A percentile compares a stretch with the other conserved stretches of the same genome.
Conservation (phyloP, 2,329 filamentous ascomycete species). For the Pestalotiopsis fici region DNA sequence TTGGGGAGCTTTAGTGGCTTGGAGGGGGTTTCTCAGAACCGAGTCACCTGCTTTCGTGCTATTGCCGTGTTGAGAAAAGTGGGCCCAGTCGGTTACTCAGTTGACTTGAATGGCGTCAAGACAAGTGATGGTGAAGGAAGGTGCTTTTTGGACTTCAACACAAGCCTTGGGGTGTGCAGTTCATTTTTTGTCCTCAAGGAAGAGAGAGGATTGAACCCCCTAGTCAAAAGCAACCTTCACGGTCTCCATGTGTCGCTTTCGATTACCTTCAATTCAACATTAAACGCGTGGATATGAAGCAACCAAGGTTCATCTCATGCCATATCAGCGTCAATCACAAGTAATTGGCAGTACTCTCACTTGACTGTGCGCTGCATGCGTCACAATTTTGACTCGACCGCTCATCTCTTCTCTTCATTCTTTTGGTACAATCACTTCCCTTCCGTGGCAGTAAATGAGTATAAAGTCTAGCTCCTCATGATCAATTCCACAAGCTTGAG, state of each 20-base stretch:
- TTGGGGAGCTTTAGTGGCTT: background rate
- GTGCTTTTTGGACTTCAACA: too few relatives aligned
- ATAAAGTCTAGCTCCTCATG: background rate
- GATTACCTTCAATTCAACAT: background rate
- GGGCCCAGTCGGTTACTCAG: background rate
- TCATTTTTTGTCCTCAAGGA: too few relatives aligned
- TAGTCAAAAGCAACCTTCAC: too few relatives aligned
- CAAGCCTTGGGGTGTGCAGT: too few relatives aligned
- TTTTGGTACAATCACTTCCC: background rate
- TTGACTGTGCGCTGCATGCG: background rate
- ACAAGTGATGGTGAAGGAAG: background rate
- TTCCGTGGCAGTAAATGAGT: background rate
- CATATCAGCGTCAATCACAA: background rate
- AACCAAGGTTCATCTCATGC: background rate
- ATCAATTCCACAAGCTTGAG: background rate
- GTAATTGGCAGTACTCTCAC: background rate
- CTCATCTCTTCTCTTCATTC: background rate
- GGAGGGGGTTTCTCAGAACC: background rate
- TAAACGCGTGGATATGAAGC: too few relatives aligned
- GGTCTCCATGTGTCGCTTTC: too few relatives aligned
- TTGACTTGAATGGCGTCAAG: background rate
- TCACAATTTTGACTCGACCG: background rate
- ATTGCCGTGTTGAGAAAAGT: background rate
- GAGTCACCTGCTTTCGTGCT: conserved; percentile 8
- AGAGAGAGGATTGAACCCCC: too few relatives aligned